Percentiles rank a stretch among this genome's conserved stretches.
Evolutionary conservation across 164 flowering plant species (phyloP).

Genomic region (Litsea cubeba): DNA sequence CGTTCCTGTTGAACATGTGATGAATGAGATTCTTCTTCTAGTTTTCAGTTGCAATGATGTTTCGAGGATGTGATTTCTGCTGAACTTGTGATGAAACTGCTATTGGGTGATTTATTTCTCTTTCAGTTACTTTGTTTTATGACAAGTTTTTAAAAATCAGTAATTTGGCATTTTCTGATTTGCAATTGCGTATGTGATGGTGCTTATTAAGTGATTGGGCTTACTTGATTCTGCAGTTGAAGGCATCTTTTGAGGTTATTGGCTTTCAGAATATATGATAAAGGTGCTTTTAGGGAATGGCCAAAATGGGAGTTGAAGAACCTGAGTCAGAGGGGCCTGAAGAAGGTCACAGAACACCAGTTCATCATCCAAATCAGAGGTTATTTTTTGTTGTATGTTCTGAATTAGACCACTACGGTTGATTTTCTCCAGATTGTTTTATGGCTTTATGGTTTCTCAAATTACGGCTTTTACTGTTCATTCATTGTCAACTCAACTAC

Average conservation of each 20-base stretch:
- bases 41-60: neutral
- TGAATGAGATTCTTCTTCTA: neutral
- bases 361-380: neutral
- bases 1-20: neutral
- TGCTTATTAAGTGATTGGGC: neutral
- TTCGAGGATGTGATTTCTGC: neutral
- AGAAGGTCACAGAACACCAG: neutral
- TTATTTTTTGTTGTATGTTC: neutral
- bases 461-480: neutral
- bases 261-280: neutral
- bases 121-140: too few relatives aligned
- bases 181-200: neutral
- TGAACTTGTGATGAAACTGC: too few relatives aligned
- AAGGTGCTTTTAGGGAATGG: neutral
- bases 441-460: neutral
- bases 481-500: too few relatives aligned
- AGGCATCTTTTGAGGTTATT: neutral
- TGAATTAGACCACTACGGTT: neutral
- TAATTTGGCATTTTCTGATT: neutral
- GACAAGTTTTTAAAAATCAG: too few relatives aligned
- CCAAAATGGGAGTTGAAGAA: conserved; percentile 4
- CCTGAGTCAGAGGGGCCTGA: neutral
- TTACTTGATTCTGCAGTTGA: neutral
- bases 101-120: neutral
- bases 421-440: neutral